phyloP scores from a whole-genome alignment of 164 flowering plant species.

The Nymphaea colorata region DNA sequence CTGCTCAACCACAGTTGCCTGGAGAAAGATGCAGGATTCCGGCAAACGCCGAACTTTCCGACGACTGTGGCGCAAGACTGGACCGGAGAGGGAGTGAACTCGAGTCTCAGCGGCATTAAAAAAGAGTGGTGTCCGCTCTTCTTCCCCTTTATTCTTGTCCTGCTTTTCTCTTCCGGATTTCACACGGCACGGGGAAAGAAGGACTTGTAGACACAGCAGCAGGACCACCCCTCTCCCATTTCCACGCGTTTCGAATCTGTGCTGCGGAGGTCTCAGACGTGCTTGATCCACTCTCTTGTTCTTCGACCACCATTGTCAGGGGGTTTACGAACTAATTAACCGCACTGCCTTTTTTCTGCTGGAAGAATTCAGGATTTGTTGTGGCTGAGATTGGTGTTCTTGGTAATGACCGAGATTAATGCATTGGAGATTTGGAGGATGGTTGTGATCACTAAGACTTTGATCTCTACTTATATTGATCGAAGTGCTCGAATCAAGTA shows the following conservation, averaged over 20 bases:
- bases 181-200: not conserved
- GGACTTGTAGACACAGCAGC: not conserved
- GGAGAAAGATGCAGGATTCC: not conserved
- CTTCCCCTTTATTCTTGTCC: not conserved
- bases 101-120: no score
- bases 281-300: not conserved
- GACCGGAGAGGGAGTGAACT: no score
- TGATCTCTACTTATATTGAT: no score
- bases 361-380: not conserved
- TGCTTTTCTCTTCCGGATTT: not conserved
- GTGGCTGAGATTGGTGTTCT: not conserved
- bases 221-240: not conserved
- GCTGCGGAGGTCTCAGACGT: conserved; percentile 1
- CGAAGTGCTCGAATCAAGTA: no score
- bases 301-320: not conserved
- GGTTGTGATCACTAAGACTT: no score
- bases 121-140: not conserved
- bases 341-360: not conserved
- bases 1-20: not conserved
- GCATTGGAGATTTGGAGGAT: not conserved
- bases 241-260: not conserved
- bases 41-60: not conserved
- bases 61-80: no score
- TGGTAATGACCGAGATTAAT: no score
- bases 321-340: no score